Evolutionary conservation across 257 asterid genomes (phyloP).

Genomic region (Haberlea rhodopensis): DNA sequence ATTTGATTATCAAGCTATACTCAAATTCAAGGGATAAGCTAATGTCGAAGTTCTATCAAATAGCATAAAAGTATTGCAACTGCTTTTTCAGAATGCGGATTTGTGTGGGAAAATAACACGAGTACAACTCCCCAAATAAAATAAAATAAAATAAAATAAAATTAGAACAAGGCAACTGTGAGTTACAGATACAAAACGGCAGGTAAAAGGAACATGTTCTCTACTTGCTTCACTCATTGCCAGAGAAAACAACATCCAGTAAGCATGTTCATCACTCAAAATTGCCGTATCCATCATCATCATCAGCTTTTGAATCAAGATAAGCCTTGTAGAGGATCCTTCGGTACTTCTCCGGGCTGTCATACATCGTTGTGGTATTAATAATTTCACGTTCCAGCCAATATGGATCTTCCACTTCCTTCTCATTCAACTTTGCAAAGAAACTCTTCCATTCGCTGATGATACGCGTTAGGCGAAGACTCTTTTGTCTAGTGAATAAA

Average conservation of each 20-base stretch:
- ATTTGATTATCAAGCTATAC: too few species aligned
- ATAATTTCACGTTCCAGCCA: conserved; percentile 58
- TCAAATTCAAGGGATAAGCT: too few species aligned
- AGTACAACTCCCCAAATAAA: too few species aligned
- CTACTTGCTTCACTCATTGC: too few species aligned
- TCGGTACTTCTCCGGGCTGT: conserved; percentile 53
- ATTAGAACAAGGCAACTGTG: too few species aligned
- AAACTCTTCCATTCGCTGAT: conserved; percentile 34
- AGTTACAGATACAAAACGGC: background rate
- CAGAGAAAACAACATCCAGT: too few species aligned
- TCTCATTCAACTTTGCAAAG: conserved; percentile 33
- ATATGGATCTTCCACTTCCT: conserved; percentile 41
- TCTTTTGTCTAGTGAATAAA: conserved; percentile 48
- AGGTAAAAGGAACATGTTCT: background rate
- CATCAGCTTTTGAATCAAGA: conserved; percentile 9
- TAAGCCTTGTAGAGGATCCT: conserved; percentile 18
- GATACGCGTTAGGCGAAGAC: conserved; percentile 57
- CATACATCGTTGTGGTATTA: conserved; percentile 54
- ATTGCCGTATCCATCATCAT: conserved; percentile 13
- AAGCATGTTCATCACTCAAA: background rate
- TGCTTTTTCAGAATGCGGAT: too few species aligned
- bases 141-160: too few species aligned
- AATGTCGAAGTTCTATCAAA: too few species aligned
- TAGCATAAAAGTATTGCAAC: too few species aligned
- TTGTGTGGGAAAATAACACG: too few species aligned